These are phyloP conservation scores for Gastrodia elata DNA, from an alignment of 106 monocot genomes.

Conservation along the genomic window DNA sequence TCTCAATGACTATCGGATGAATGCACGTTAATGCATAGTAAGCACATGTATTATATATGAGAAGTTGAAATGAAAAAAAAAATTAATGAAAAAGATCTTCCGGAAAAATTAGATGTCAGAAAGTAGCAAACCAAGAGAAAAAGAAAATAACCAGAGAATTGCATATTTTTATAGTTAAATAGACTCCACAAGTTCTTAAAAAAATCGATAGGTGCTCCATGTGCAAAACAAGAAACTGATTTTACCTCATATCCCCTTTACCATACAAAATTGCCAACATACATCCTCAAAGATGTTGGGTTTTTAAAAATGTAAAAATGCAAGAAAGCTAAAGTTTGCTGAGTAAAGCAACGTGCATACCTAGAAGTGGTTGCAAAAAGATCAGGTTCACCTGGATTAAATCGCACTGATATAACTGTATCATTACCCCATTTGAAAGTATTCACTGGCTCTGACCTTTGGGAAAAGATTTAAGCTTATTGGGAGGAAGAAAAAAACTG, in stretches of 20 bases:
- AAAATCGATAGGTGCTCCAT: not conserved
- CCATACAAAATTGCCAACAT: not conserved
- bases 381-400: slow-evolving; percentile 93
- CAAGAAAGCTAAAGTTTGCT: not conserved
- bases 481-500: not conserved
- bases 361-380: slow-evolving; percentile 73
- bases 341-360: slow-evolving; percentile 21
- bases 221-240: not conserved
- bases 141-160: too few relatives aligned
- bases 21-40: not conserved
- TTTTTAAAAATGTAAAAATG: not conserved
- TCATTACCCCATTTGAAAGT: slow-evolving; percentile 86
- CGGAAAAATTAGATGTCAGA: not conserved
- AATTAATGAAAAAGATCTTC: not conserved
- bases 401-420: slow-evolving; percentile 66
- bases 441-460: slow-evolving; percentile 79
- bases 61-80: not conserved
- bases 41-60: not conserved
- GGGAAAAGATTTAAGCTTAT: not conserved
- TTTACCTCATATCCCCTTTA: not conserved
- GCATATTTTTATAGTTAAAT: too few relatives aligned
- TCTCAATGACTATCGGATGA: not conserved
- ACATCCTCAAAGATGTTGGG: not conserved
- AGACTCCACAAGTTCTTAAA: not conserved
- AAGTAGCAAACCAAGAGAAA: not conserved